Evolutionary conservation across 768 basidiomycete species (phyloP), one percentile per base, ranked within the genome.

Genomic region (Macrolepiota albuminosa): DNA sequence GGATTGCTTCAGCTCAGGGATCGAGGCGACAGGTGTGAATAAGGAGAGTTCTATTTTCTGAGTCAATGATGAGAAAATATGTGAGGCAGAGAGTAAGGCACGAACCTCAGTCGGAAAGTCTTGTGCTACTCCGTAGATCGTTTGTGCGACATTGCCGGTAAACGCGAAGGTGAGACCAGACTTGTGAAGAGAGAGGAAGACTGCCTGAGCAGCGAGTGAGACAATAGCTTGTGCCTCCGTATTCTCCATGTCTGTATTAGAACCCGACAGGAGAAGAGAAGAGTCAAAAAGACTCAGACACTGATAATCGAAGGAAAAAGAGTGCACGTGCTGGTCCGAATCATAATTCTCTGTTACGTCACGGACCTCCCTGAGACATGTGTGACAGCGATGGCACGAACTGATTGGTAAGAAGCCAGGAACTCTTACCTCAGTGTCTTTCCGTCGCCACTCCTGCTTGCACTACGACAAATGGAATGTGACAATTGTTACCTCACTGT

Each of bases 1-100:
- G 16, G 34, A 36, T 18, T 49, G 51, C n/a, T 63, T 63, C 10
- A 63, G 40, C 21, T 56, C 55, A 14, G 34, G 8, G 31, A 47
- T 56, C 18, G 55, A 56, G 16, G 24, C 53, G n/a, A 42, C 18
- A 40, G 53, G 18, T n/a, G 39, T n/a, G 39, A 54, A 39, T 29
- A 54, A n/a, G 6, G 39, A 54, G 11, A 54, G 10, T 31, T 54
- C 53, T 54, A 54, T 31, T 54, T 54, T 31, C 53, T 54, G 53
- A 18, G 26, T 54, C 39, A 42, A 42, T 42, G n/a, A 54, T 54
- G 40, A 54, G 53, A 36, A 6, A 4, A 42, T 54, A 42, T n/a
- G 39, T 29, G 10, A 7, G 31, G 24, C 10, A 42, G 29, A 18
- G 10, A 18, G 9, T 7, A 16, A 29, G 26, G 29, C 39, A 54